Conservation (phyloP, 2,329 filamentous ascomycete genomes). For the Golovinomyces cichoracearum region DNA sequence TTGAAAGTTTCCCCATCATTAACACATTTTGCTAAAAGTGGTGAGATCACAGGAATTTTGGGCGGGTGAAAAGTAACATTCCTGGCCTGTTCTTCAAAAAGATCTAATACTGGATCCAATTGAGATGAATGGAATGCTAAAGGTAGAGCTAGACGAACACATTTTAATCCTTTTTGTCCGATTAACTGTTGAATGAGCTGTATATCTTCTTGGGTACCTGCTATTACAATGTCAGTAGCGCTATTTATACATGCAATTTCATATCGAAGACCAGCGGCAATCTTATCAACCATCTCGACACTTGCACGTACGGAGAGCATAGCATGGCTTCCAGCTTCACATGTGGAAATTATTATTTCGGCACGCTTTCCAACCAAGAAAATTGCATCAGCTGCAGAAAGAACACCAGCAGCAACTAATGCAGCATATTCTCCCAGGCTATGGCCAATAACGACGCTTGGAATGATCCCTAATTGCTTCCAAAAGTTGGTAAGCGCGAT, state of each 20-base stretch:
- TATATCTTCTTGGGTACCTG: conserved; percentile 27
- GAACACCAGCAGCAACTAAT: conserved; percentile 41
- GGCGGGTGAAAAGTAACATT: conserved; percentile 16
- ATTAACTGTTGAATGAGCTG: conserved; percentile 24
- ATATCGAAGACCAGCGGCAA: conserved; percentile 7
- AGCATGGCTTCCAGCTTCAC: conserved; percentile 4
- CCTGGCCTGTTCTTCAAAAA: conserved; percentile 29
- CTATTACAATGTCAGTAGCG: conserved; percentile 49
- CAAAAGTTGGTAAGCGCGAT: conserved; percentile 30
- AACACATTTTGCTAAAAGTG: conserved; percentile 25
- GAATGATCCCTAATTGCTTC: conserved; percentile 28
- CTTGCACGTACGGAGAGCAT: conserved; percentile 21
- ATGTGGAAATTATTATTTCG: conserved; percentile 7
- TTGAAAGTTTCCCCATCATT: conserved; percentile 22
- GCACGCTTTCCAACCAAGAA: conserved; percentile 45
- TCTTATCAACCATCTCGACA: conserved; percentile 18
- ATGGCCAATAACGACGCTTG: conserved; percentile 30
- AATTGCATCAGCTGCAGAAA: conserved; percentile 45
- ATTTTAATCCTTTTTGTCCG: conserved; percentile 28
- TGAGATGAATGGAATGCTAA: conserved; percentile 43
- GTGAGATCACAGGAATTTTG: conserved; percentile 36
- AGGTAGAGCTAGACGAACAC: conserved; percentile 34
- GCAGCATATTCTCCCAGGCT: conserved; percentile 52
- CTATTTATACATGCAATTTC: conserved; percentile 47
- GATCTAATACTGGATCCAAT: conserved; percentile 34